Evolutionary conservation across 176 grass and related monocot species (phyloP).

Genomic region (Carex parvula): DNA sequence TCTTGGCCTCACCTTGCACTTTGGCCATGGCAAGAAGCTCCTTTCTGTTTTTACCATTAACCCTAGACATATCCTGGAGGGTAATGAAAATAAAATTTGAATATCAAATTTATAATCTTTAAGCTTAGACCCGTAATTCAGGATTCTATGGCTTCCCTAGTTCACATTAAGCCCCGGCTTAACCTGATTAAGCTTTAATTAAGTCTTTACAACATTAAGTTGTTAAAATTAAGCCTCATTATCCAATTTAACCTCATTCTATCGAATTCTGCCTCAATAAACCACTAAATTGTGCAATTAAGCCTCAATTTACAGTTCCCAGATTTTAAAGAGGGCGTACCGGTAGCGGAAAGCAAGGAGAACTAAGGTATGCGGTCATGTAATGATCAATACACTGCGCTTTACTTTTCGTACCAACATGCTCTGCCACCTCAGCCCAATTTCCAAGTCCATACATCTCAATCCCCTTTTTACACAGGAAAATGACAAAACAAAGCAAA

Average conservation of each 20-base stretch:
- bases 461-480: slow-evolving; percentile 57
- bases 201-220: background rate
- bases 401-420: slow-evolving; percentile 97
- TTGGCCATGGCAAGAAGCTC: slow-evolving; percentile 99
- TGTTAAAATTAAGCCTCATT: background rate
- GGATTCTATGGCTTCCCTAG: background rate
- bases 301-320: slow-evolving; percentile 4
- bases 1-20: slow-evolving; percentile 92
- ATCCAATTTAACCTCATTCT: background rate
- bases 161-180: background rate
- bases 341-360: slow-evolving; percentile 96
- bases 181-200: background rate
- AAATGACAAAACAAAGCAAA: background rate
- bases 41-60: slow-evolving; percentile 97
- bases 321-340: slow-evolving; percentile 42
- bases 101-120: slow-evolving; percentile 26
- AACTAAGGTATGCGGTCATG: slow-evolving; percentile 82
- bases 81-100: slow-evolving; percentile 21
- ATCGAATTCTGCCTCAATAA: background rate
- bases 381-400: slow-evolving; percentile 98
- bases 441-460: slow-evolving; percentile 99
- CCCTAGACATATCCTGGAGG: slow-evolving; percentile 85
- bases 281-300: slow-evolving; percentile 1
- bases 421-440: slow-evolving; percentile 92
- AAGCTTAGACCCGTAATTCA: slow-evolving; percentile 10